Evolutionary conservation across 352 stramenopile genomes (phyloP).

Genomic region (Globisporangium acanthophoron): DNA sequence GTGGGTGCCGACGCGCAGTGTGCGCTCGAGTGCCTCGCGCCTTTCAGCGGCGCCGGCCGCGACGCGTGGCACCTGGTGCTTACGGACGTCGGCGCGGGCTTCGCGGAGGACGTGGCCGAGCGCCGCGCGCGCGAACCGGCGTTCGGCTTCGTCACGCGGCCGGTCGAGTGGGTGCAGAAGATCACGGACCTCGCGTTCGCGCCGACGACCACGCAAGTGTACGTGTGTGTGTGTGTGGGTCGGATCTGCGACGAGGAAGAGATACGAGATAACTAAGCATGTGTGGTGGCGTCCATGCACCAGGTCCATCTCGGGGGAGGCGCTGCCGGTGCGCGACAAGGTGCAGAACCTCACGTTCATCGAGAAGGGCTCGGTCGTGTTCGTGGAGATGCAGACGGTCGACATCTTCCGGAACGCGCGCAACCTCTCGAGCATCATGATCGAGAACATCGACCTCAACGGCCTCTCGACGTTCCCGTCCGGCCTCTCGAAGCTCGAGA

Average conservation of each 20-base stretch:
- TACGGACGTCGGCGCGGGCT: slow-evolving; percentile 20
- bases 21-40: slow-evolving; percentile 33
- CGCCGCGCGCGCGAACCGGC: slow-evolving; percentile 7
- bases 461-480: slow-evolving; percentile 19
- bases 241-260: neutral
- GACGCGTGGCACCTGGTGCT: slow-evolving; percentile 28
- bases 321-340: slow-evolving; percentile 33
- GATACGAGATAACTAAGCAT: neutral
- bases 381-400: slow-evolving; percentile 11
- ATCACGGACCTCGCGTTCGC: slow-evolving; percentile 28
- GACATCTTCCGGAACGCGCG: slow-evolving; percentile 21
- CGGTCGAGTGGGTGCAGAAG: slow-evolving; percentile 9
- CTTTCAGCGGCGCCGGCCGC: slow-evolving; percentile 19
- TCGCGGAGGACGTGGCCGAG: slow-evolving; percentile 23
- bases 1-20: slow-evolving; percentile 11
- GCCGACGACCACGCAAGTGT: slow-evolving; percentile 23
- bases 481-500: slow-evolving; percentile 20
- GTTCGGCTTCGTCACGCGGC: slow-evolving; percentile 26
- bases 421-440: slow-evolving; percentile 22
- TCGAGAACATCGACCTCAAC: slow-evolving; percentile 37
- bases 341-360: slow-evolving; percentile 19
- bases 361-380: slow-evolving; percentile 18
- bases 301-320: slow-evolving; percentile 29
- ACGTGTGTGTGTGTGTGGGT: slow-evolving; percentile 5
- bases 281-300: neutral